These are phyloP conservation scores for Herpomyces periplanetae DNA, from an alignment of 2,329 filamentous ascomycete genomes.

Conservation along the genomic window DNA sequence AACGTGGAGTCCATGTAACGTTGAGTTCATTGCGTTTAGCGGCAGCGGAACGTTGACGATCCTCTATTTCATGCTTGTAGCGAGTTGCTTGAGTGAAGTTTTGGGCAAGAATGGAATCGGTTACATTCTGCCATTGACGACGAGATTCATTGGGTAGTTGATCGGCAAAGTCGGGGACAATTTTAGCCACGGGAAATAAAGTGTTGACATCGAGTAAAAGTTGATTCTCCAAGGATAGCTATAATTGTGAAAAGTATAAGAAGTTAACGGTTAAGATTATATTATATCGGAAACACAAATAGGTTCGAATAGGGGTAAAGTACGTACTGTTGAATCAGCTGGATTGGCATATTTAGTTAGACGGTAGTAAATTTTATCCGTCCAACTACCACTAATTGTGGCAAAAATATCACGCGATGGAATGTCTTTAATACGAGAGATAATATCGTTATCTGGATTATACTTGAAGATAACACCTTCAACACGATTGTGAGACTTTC, in stretches of 20 bases:
- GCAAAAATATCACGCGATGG: slow-evolving; percentile 46
- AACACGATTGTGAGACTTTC: slow-evolving; percentile 59
- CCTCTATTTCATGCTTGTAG: slow-evolving; percentile 65
- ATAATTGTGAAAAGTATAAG: no score
- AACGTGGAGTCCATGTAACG: slow-evolving; percentile 41
- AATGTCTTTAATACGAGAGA: slow-evolving; percentile 43
- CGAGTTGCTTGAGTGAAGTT: slow-evolving; percentile 50
- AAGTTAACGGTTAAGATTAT: no score
- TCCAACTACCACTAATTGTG: slow-evolving; percentile 53
- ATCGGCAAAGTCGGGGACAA: slow-evolving; percentile 28
- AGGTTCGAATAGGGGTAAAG: no score
- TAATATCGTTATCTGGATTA: slow-evolving; percentile 47
- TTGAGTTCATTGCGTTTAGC: slow-evolving; percentile 30
- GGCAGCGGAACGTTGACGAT: slow-evolving; percentile 48
- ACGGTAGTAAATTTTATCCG: slow-evolving; percentile 23
- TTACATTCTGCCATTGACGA: slow-evolving; percentile 54
- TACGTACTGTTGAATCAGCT: slow-evolving; percentile 11
- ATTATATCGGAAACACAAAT: no score
- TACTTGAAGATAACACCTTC: slow-evolving; percentile 69
- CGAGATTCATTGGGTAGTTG: slow-evolving; percentile 71
- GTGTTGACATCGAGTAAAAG: slow-evolving; percentile 65
- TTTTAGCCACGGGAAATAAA: slow-evolving; percentile 36
- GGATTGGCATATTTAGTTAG: slow-evolving; percentile 5
- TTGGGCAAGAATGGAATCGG: slow-evolving; percentile 40
- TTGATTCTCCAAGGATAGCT: slow-evolving; percentile 16